These are phyloP conservation scores for Arthrobotrys sphaeroides DNA, from an alignment of 2,329 filamentous ascomycete species.

Conservation along the genomic window DNA sequence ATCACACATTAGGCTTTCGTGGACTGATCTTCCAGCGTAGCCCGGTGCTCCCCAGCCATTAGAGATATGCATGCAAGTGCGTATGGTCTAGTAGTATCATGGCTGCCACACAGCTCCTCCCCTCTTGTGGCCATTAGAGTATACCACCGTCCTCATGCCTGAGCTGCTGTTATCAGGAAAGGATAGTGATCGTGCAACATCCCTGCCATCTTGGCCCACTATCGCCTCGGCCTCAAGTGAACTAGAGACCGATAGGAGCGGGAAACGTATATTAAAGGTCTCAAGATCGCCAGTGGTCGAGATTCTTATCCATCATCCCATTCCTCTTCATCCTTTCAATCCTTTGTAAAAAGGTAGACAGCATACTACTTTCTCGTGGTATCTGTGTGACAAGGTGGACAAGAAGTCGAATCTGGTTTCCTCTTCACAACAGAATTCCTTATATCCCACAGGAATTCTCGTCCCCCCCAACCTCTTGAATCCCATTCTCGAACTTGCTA, in stretches of 20 bases:
- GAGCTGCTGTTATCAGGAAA: conserved; percentile 52
- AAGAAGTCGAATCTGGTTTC: conserved; percentile 32
- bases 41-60: conserved; percentile 19
- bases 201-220: conserved; percentile 16
- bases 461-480: not conserved
- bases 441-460: conserved; percentile 31
- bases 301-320: conserved; percentile 37
- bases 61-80: conserved; percentile 7
- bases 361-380: conserved; percentile 25
- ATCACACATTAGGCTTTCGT: conserved; percentile 43
- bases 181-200: conserved; percentile 42
- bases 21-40: conserved; percentile 16
- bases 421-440: conserved; percentile 23
- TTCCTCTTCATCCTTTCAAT: conserved; percentile 17
- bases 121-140: conserved; percentile 20
- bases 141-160: conserved; percentile 19
- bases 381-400: conserved; percentile 42
- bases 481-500: not conserved
- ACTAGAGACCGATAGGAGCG: conserved; percentile 6
- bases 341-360: conserved; percentile 24
- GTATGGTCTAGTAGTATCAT: conserved; percentile 11
- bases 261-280: conserved; percentile 44
- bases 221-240: conserved; percentile 23
- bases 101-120: conserved; percentile 33
- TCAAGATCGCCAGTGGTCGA: conserved; percentile 35